Evolutionary conservation across 139 green algal species (phyloP).

Genomic region (Chlorella ohadii): DNA sequence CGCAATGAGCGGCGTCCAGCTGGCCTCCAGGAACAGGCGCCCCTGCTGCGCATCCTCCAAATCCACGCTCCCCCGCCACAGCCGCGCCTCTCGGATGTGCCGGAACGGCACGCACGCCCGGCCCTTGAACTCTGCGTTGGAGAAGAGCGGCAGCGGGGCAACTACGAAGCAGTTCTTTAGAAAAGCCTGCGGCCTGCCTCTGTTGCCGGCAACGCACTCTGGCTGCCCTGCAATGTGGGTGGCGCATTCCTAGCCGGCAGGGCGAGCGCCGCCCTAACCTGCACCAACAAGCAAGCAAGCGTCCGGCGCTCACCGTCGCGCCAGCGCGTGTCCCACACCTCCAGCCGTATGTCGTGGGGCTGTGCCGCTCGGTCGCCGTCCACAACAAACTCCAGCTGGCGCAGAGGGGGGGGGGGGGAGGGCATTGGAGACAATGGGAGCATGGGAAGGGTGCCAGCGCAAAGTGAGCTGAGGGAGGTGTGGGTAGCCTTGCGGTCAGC

Average conservation of each 20-base stretch:
- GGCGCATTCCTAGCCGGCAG: too few species aligned
- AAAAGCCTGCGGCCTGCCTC: too few species aligned
- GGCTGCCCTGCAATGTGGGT: too few species aligned
- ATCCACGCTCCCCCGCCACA: slow-evolving; percentile 5
- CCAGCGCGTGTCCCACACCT: slow-evolving; percentile 21
- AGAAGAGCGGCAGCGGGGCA: neutral
- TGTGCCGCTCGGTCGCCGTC: neutral
- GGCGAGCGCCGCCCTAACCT: too few species aligned
- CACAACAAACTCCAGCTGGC: slow-evolving; percentile 28
- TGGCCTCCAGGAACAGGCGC: neutral
- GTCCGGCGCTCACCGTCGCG: neutral
- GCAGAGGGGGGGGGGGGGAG: neutral
- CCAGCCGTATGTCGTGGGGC: neutral
- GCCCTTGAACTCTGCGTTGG: slow-evolving; percentile 6
- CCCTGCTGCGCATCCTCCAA: slow-evolving; percentile 1
- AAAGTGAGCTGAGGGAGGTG: too few species aligned
- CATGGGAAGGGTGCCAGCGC: too few species aligned
- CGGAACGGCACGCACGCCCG: neutral
- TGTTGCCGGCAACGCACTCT: too few species aligned
- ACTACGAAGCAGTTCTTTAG: too few species aligned
- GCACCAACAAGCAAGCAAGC: too few species aligned
- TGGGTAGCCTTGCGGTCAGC: too few species aligned
- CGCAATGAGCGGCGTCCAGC: neutral
- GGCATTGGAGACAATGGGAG: too few species aligned
- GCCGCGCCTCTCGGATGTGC: neutral